Base-by-base conservation (phyloP, 768 basidiomycete species). In the Clavaria fumosa region DNA sequence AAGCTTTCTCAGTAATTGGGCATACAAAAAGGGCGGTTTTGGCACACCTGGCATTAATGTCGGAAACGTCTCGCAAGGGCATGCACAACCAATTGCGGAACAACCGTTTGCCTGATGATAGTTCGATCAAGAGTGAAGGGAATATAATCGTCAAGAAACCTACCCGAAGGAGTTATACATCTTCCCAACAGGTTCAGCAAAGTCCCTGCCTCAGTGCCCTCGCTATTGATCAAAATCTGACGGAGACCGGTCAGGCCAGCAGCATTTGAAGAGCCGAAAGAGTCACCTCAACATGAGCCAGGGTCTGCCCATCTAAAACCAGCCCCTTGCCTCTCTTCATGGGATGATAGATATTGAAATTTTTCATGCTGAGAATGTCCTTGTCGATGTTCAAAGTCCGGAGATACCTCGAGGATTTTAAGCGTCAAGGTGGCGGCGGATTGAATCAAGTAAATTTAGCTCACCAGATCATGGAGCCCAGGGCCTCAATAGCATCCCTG, bases 81-180 rank as follows among this genome's bases (percentile, higher is more conserved):
- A 80, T 80, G 45, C 88, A 95, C 5, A 99, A 64, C 95, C 95
- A 99, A 37, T 93, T 81, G 28, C 91, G 75, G 69, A 99, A 97
- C 20, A 97, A 66, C 18, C 95, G 74, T 55, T 97, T 97, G 27
- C 90, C 86, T 86, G 38, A 18, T 22, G 21, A 7, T 22, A 18
- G 4, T 3, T 4, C 12, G 9, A 11, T 14, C 5, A 31, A 15
- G 15, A 40, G 39, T 38, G 45, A 5, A 39, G 36, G 26, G 45
- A 11, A 14, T 19, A n/a, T 18, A 14, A 20, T 37, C 23, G 10
- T 17, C 11, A 30, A 37, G 20, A 10, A 47, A 39, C 71, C 15
- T 47, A 82, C 89, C 95, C 43, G 88, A 96, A 2, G 95, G 89
- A 1, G 95, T 96, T 31, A 79, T 62, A 50, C 91, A 96, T 41